These are phyloP conservation scores for Mangifera indica DNA, from an alignment of 345 rosid species.

Conservation along the genomic window DNA sequence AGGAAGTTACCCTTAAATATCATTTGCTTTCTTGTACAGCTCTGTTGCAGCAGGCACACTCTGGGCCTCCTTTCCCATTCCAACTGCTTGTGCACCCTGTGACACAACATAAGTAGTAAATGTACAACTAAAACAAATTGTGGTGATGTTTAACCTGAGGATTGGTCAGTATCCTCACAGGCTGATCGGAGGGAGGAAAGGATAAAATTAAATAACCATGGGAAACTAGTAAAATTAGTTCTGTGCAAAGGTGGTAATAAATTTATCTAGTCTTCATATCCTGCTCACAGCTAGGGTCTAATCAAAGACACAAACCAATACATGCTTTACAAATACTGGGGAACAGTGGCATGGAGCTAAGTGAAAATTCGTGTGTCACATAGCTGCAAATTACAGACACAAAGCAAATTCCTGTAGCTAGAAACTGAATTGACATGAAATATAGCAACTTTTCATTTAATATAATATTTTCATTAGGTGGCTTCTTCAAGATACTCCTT, in stretches of 20 bases:
- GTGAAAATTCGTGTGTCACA: neutral
- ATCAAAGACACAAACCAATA: neutral
- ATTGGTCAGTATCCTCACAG: neutral
- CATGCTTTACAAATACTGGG: neutral
- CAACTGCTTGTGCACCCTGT: conserved; percentile 95
- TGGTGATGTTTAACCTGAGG: neutral
- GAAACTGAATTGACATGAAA: neutral
- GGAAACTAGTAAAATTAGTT: neutral
- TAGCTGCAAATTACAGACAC: too few species aligned
- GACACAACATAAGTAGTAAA: conserved; percentile 2
- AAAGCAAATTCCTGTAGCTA: too few species aligned
- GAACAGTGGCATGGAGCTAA: neutral
- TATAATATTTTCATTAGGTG: neutral
- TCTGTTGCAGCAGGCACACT: conserved; percentile 69
- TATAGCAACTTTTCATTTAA: neutral
- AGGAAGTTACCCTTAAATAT: conserved; percentile 57
- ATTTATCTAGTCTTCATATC: neutral
- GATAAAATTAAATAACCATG: neutral
- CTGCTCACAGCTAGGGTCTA: neutral
- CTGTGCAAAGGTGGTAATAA: neutral
- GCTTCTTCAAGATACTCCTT: neutral
- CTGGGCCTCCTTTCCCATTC: conserved; percentile 97
- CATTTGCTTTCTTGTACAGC: conserved; percentile 75
- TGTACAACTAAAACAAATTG: neutral
- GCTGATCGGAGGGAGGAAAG: neutral